A percentile compares a stretch with the other conserved stretches of the same genome.
Conservation (phyloP, 2,329 filamentous ascomycete species). For the Trichoderma endophyticum region DNA sequence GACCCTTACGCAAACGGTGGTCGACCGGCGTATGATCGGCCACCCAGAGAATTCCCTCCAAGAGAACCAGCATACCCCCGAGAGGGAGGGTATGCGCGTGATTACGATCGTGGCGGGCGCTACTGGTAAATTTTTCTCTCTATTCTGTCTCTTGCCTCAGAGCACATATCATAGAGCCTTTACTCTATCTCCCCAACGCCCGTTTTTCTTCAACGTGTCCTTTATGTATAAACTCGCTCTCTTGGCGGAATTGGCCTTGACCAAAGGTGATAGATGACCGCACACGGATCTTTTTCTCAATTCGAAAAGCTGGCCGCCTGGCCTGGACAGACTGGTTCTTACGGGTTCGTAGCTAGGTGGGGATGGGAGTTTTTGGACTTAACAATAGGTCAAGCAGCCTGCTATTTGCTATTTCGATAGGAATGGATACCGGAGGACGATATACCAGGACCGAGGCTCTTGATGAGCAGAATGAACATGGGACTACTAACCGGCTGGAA, state of each 20-base stretch:
- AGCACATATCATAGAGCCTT: neutral
- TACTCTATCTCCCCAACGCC: neutral
- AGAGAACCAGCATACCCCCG: conserved; percentile 39
- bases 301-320: conserved; percentile 3
- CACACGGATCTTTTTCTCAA: neutral
- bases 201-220: neutral
- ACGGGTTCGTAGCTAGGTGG: neutral
- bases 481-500: neutral
- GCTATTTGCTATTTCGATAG: conserved; percentile 12
- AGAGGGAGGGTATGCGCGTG: conserved; percentile 41
- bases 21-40: conserved; percentile 52
- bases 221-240: conserved; percentile 5
- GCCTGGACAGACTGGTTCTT: neutral
- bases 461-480: conserved; percentile 10
- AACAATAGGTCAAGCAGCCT: conserved; percentile 11
- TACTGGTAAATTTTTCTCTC: conserved; percentile 47
- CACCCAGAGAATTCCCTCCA: conserved; percentile 51
- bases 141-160: conserved; percentile 6
- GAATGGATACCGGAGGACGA: conserved; percentile 5
- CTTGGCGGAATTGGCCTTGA: conserved; percentile 36
- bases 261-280: conserved; percentile 35
- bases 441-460: neutral
- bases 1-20: conserved; percentile 60
- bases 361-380: conserved; percentile 1
- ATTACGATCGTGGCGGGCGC: conserved; percentile 49